A percentile compares a stretch with the other conserved stretches of the same genome.
Evolutionary conservation across 305 asterid genomes (phyloP).

Genomic region (Fraxinus floribunda): DNA sequence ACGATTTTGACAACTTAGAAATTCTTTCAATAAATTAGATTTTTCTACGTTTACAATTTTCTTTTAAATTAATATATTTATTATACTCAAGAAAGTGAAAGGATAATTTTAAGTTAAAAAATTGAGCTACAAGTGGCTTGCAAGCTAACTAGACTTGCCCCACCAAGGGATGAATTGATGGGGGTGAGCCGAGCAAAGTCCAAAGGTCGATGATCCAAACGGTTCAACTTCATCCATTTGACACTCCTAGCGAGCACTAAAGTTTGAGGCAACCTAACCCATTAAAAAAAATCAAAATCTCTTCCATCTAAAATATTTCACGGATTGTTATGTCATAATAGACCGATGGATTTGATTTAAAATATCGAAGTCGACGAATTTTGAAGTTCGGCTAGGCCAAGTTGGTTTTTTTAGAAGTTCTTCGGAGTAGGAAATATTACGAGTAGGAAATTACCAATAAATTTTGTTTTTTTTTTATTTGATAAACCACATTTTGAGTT

Average conservation of each 20-base stretch:
- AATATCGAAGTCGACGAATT: neutral
- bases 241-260: neutral
- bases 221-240: neutral
- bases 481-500: neutral
- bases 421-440: neutral
- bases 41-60: neutral
- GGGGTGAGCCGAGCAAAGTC: neutral
- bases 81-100: neutral
- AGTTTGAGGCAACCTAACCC: neutral
- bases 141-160: neutral
- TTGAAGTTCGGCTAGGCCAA: neutral
- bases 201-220: neutral
- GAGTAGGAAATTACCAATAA: neutral
- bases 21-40: neutral
- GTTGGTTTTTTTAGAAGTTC: neutral
- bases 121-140: neutral
- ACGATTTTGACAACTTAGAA: neutral
- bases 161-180: too few relatives aligned
- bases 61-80: too few relatives aligned
- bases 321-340: neutral
- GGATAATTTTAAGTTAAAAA: neutral
- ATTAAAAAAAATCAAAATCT: too few relatives aligned
- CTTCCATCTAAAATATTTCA: neutral
- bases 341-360: too few relatives aligned
- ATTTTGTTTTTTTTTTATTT: too few relatives aligned